Percentiles rank a stretch among this genome's conserved stretches.
Conservation (phyloP, 495 filamentous ascomycete genomes). For the Neurospora sp. region DNA sequence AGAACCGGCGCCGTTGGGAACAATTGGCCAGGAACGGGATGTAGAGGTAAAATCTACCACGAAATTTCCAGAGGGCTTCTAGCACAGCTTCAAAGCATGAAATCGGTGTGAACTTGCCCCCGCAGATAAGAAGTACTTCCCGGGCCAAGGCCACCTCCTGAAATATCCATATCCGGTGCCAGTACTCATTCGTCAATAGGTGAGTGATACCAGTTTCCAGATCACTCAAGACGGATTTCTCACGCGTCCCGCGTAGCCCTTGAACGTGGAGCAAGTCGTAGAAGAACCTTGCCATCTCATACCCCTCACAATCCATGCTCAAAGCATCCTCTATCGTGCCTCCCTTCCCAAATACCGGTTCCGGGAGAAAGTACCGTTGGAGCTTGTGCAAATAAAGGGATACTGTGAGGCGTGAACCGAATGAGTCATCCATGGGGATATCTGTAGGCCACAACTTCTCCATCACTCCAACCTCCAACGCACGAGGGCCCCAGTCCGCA, state of each 20-base stretch:
- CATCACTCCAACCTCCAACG: background rate
- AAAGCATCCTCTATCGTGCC: background rate
- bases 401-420: background rate
- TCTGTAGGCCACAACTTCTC: background rate
- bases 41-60: background rate
- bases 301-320: background rate
- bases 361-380: background rate
- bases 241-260: background rate
- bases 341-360: background rate
- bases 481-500: background rate
- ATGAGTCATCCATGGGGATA: background rate
- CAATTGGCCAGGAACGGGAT: accelerated
- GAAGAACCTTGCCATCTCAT: background rate
- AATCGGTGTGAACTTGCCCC: background rate
- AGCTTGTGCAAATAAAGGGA: accelerated
- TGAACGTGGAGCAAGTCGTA: background rate
- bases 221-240: background rate
- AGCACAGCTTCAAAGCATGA: background rate
- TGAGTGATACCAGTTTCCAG: background rate
- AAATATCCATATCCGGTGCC: background rate
- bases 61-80: background rate
- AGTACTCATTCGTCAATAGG: background rate
- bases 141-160: background rate
- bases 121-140: background rate
- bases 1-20: background rate